Evolutionary conservation across 176 grass and related monocot species (phyloP), one percentile per base, ranked within the genome.

Genomic region (Poa annua): DNA sequence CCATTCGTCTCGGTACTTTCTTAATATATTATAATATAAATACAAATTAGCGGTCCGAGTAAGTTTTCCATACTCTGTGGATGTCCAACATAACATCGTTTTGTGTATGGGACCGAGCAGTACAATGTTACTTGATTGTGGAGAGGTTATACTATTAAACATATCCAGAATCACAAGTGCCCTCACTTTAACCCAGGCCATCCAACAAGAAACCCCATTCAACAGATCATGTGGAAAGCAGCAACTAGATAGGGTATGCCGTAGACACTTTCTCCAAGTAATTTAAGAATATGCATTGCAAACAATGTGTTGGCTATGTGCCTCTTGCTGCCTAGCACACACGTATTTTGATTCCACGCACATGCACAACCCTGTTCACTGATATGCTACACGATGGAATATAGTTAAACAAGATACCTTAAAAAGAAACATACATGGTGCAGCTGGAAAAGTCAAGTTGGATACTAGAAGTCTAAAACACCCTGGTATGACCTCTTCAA

Each of bases 221-320:
- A 80, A 66, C 15, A 71, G 65, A 80, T 54, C 32, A 49, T 84
- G 50, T 84, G 24, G 24, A 70, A 26, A 67, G 29, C 9, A 50
- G 38, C 3, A 68, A 67, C 50, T 76, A 75, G 34, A 66, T 19
- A 38, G 3, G 39, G 19, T 66, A 57, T 79, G 75, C 20, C 66
- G 11, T 42, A 67, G 10, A 62, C 52, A 35, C 33, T 78, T 54
- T 14, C 10, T 11, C 26, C 55, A 51, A 34, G 57, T 80, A 39
- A 39, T 67, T 70, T 39, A 57, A 63, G 66, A 79, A 74, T 65
- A 56, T 36, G 24, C 19, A 48, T 65, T 19, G 21, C 26, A 74
- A 75, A 74, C 5, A 21, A 36, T 7, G 53, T 20, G 56, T 51
- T 50, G n/a, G 56, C 60, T 83, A 38, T 38, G 55, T 56, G 34